These are phyloP conservation scores for Cadophora luteo-olivacea DNA, from an alignment of 2,329 filamentous ascomycete genomes.

Conservation along the genomic window DNA sequence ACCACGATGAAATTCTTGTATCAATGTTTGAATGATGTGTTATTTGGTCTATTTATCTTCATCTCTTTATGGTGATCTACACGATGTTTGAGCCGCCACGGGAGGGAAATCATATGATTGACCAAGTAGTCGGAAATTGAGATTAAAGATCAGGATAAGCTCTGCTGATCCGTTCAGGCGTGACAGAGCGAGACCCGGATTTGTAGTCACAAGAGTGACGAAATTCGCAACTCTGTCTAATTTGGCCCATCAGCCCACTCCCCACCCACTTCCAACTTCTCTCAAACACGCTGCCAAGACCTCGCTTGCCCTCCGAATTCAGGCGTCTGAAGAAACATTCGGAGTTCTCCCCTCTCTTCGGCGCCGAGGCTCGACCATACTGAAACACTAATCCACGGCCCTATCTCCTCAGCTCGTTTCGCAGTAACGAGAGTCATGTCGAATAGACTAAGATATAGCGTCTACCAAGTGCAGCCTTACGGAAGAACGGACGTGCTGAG, in stretches of 20 bases:
- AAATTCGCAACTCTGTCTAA: neutral
- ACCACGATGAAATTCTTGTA: slow-evolving; percentile 14
- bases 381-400: neutral
- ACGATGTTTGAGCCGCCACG: neutral
- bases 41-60: neutral
- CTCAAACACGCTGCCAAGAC: slow-evolving; percentile 12
- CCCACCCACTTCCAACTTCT: neutral
- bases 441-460: neutral
- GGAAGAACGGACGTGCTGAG: neutral
- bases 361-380: neutral
- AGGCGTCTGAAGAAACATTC: neutral
- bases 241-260: neutral
- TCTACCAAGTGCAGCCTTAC: neutral
- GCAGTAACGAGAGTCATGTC: neutral
- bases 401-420: neutral
- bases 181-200: neutral
- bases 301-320: neutral
- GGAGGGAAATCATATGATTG: neutral
- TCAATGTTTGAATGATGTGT: slow-evolving; percentile 11
- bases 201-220: too few relatives aligned
- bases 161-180: neutral
- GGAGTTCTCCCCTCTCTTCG: neutral
- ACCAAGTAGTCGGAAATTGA: neutral
- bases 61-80: neutral
- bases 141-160: neutral